Percentiles rank a stretch among this genome's conserved stretches.
Evolutionary conservation across 305 asterid genomes (phyloP).

Genomic region (Ruellia speciosa): DNA sequence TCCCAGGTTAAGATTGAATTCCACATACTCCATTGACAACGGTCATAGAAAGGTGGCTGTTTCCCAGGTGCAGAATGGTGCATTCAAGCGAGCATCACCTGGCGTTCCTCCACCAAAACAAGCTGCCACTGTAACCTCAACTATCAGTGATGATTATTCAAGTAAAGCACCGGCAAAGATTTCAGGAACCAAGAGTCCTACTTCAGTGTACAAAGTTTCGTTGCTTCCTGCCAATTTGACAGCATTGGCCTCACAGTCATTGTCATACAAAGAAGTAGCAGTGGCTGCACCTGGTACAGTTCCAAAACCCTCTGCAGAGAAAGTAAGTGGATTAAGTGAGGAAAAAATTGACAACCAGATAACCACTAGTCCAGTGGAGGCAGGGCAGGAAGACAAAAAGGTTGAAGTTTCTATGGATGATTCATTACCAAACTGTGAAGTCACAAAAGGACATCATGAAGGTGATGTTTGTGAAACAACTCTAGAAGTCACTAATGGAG

Average conservation of each 20-base stretch:
- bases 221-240: conserved; percentile 49
- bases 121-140: conserved; percentile 30
- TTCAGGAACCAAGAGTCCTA: conserved; percentile 33
- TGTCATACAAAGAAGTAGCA: conserved; percentile 97
- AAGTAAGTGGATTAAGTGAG: conserved; percentile 63
- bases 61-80: conserved; percentile 46
- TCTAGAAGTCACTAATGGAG: conserved; percentile 34
- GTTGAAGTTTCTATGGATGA: conserved; percentile 38
- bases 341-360: conserved; percentile 51
- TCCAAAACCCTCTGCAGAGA: conserved; percentile 87
- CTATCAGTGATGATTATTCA: conserved; percentile 34
- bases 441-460: conserved; percentile 37
- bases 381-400: conserved; percentile 40
- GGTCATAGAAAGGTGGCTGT: conserved; percentile 44
- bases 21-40: conserved; percentile 40
- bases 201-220: conserved; percentile 37
- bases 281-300: conserved; percentile 94
- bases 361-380: conserved; percentile 48
- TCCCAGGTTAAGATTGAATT: conserved; percentile 53
- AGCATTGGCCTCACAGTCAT: conserved; percentile 72
- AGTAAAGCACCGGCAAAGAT: conserved; percentile 37
- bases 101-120: conserved; percentile 46
- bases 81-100: conserved; percentile 36
- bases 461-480: conserved; percentile 24
- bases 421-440: conserved; percentile 36